phyloP scores from a whole-genome alignment of 2,329 filamentous ascomycete genomes.

The Sarocladium strictum region DNA sequence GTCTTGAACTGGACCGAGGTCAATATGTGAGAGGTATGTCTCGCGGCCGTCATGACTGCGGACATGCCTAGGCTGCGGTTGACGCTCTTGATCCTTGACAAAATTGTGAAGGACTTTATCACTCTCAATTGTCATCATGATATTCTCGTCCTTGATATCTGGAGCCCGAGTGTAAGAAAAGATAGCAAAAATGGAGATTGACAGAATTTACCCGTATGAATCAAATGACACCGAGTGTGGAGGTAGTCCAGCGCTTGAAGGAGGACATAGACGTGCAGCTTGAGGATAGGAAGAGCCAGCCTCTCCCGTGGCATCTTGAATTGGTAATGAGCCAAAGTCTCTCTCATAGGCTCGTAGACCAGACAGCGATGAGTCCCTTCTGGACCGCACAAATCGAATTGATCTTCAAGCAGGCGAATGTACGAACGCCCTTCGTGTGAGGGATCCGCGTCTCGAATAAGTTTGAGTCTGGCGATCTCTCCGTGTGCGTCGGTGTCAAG shows the following conservation, averaged over 20 bases:
- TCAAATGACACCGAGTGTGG: constrained; percentile 15
- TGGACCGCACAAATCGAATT: constrained; percentile 13
- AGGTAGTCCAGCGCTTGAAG: constrained; percentile 17
- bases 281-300: constrained; percentile 13
- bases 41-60: constrained; percentile 13
- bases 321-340: constrained; percentile 16
- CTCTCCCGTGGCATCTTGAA: constrained; percentile 12
- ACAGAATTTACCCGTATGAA: constrained; percentile 16
- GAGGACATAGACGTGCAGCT: constrained; percentile 14
- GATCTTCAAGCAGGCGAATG: constrained; percentile 12
- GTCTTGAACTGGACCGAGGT: constrained; percentile 15
- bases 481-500: constrained; percentile 13
- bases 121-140: constrained; percentile 17
- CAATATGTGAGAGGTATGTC: constrained; percentile 14
- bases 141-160: constrained; percentile 20
- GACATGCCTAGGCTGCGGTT: constrained; percentile 11
- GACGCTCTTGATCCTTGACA: neutral
- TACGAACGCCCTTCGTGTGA: constrained; percentile 14
- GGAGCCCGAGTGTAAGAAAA: neutral
- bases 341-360: constrained; percentile 17
- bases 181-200: neutral
- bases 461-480: constrained; percentile 10
- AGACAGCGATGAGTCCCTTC: constrained; percentile 16
- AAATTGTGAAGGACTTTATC: constrained; percentile 12
- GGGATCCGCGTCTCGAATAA: constrained; percentile 14